Base-by-base conservation (phyloP, 495 filamentous ascomycete species). In the Aspergillus cristatus region DNA sequence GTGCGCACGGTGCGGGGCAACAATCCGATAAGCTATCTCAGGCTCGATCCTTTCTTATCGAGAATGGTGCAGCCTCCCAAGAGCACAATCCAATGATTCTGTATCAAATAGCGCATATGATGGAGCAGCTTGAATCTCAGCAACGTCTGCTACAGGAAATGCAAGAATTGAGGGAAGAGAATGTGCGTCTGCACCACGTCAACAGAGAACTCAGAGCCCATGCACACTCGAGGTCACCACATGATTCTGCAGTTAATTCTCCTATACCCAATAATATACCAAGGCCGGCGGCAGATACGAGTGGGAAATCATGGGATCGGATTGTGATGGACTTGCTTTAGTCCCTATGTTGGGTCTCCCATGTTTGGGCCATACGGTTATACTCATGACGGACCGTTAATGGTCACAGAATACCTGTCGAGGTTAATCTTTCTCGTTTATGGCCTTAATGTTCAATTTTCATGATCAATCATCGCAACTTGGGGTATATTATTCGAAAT, bases 251-350 rank as follows among this genome's bases (percentile, higher is more conserved):
- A 1, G 18, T 43, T 4, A 36, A 24, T 16, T 24, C 43, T 14
- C 34, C 53, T 3, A 28, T 28, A 4, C 20, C 37, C 1, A 33
- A 37, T 8, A 40, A 6, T 18, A 41, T 42, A 6, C 34, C 46
- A 18, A 36, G 35, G n/a, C 41, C 50, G 13, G 24, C 38, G 8
- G 6, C 44, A 1, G 48, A 53, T 30, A 47, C 44, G 2, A 41
- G 32, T 15, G 50, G 43, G 1, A 47, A 47, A 35, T 46, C 47
- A 4, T 58, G 53, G 55, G 57, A 61, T 32, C 44, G 50, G 32
- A 58, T 58, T 28, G 45, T 47, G 6, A 28, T 47, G 18, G 57
- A 61, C 29, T 37, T 61, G 12, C 46, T 58, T 25, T 61, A n/a
- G n/a, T n/a, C n/a, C n/a, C n/a, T n/a, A n/a, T n/a, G n/a, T n/a